A percentile compares a stretch with the other conserved stretches of the same genome.
Conservation (phyloP, 1,139 yeast species). For the Hyphopichia buzzinii region DNA sequence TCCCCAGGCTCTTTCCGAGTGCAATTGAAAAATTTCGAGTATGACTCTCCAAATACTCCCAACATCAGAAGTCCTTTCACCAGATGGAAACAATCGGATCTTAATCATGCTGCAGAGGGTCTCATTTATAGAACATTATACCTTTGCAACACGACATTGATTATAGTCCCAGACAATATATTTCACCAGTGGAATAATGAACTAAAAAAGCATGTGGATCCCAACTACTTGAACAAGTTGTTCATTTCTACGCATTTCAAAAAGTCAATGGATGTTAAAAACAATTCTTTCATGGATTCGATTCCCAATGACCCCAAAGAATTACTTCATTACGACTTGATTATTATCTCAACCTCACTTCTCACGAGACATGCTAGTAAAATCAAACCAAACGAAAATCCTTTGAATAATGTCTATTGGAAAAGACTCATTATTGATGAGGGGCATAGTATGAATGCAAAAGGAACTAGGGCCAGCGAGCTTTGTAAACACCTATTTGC, state of each 20-base stretch:
- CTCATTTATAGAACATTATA: constrained; percentile 24
- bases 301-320: constrained; percentile 28
- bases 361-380: constrained; percentile 39
- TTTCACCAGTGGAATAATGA: constrained; percentile 67
- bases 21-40: constrained; percentile 20
- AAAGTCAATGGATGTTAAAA: constrained; percentile 16
- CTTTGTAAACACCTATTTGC: constrained; percentile 48
- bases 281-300: constrained; percentile 6
- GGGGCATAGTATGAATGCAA: constrained; percentile 62
- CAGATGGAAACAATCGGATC: constrained; percentile 10
- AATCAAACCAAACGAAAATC: constrained; percentile 22
- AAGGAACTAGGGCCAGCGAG: constrained; percentile 46
- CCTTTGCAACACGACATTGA: constrained; percentile 53
- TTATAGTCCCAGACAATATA: constrained; percentile 65
- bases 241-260: constrained; percentile 35
- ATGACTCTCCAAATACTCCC: constrained; percentile 18
- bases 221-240: constrained; percentile 31
- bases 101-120: constrained; percentile 19
- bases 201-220: constrained; percentile 50
- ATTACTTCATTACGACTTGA: constrained; percentile 46
- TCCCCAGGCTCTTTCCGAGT: constrained; percentile 47
- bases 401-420: constrained; percentile 53
- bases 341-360: constrained; percentile 49
- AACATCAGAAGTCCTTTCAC: constrained; percentile 15
- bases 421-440: constrained; percentile 71